Percentiles rank a stretch among this genome's conserved stretches.
phyloP scores from a whole-genome alignment of 2,329 filamentous ascomycete genomes.

The Arachnomyces sp. region DNA sequence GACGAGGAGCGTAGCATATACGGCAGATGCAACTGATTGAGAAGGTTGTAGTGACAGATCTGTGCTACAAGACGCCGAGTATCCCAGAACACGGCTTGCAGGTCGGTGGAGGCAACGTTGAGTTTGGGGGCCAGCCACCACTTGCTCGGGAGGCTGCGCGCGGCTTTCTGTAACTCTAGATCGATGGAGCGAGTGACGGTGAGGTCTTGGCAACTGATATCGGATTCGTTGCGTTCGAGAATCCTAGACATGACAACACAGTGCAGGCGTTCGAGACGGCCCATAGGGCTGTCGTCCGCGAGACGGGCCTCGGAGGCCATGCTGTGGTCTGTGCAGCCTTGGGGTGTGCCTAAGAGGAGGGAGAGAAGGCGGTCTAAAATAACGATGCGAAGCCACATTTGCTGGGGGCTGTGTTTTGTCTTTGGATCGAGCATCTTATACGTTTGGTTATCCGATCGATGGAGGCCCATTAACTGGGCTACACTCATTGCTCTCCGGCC shows the following conservation, averaged over 20 bases:
- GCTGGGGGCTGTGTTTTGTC: no score
- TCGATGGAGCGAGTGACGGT: slow-evolving; percentile 41
- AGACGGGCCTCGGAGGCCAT: slow-evolving; percentile 43
- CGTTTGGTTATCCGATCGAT: no score
- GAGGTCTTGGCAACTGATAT: slow-evolving; percentile 24
- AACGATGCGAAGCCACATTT: no score
- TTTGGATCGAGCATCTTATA: no score
- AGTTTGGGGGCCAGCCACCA: slow-evolving; percentile 39
- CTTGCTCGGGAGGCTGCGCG: slow-evolving; percentile 29
- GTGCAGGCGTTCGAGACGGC: slow-evolving; percentile 40
- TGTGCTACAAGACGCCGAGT: slow-evolving; percentile 37
- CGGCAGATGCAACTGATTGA: slow-evolving; percentile 48
- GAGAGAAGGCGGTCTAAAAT: no score
- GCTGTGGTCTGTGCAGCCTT: no score
- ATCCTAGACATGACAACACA: slow-evolving; percentile 38
- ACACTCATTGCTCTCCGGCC: slow-evolving; percentile 31
- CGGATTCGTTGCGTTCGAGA: slow-evolving; percentile 39
- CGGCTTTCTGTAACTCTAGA: slow-evolving; percentile 33
- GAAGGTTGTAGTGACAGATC: slow-evolving; percentile 43
- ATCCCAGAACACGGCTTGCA: slow-evolving; percentile 22
- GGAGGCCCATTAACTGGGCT: slow-evolving; percentile 37
- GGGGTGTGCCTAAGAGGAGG: no score
- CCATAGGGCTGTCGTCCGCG: no score
- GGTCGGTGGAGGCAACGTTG: slow-evolving; percentile 4
- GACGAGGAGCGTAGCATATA: slow-evolving; percentile 42